Conservation (phyloP, 1,284 basidiomycete species). For the Marasmius oreades region DNA sequence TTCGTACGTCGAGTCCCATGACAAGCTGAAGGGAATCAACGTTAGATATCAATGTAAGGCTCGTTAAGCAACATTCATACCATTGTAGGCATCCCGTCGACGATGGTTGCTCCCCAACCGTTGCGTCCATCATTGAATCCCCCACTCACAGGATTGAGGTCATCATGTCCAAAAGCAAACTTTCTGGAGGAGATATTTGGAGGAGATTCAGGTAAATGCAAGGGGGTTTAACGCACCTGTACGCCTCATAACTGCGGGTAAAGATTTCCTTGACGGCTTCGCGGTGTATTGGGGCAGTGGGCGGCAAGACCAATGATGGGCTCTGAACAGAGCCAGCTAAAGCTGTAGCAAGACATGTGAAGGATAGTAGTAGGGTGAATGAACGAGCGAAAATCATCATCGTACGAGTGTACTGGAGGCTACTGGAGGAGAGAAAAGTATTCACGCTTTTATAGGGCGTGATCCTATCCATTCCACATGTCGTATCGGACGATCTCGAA, state of each 20-base stretch:
- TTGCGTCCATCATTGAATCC: constrained; percentile 39
- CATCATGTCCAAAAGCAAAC: constrained; percentile 50
- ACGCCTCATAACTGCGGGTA: constrained; percentile 14
- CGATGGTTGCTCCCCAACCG: constrained; percentile 52
- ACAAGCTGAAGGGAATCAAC: constrained; percentile 32
- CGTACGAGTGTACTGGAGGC: not conserved
- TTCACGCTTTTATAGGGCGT: not conserved
- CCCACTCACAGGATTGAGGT: constrained; percentile 39
- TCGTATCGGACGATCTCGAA: not conserved
- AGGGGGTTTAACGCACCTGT: constrained; percentile 11
- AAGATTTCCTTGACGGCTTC: constrained; percentile 16
- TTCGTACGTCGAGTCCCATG: constrained; percentile 50
- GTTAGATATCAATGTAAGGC: not conserved
- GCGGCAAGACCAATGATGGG: constrained; percentile 11
- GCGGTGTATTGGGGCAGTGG: constrained; percentile 3
- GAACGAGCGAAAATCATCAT: not conserved
- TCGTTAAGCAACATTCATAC: constrained; percentile 21
- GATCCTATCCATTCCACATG: not conserved
- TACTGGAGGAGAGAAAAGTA: not conserved
- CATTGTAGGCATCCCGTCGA: constrained; percentile 44
- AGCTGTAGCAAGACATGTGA: not conserved
- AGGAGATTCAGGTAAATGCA: not conserved
- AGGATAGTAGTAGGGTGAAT: not conserved
- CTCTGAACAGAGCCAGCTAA: constrained; percentile 11
- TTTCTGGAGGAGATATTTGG: constrained; percentile 24